Evolutionary conservation across 2,329 filamentous ascomycete genomes (phyloP).

Genomic region (Atkinsonella texensis): DNA sequence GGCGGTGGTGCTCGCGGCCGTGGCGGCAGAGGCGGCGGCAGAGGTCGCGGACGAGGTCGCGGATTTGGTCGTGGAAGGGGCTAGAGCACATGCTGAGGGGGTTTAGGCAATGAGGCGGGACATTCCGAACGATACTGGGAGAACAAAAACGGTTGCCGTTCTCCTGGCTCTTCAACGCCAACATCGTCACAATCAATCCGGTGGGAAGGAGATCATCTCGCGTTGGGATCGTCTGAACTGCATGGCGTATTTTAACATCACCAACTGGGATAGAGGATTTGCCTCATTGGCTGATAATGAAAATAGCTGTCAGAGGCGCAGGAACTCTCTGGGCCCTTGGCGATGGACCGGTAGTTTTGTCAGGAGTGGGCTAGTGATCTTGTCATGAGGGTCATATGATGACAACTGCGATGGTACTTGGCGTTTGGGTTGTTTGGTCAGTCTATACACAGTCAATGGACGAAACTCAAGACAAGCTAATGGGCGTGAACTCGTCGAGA

Average conservation of each 20-base stretch:
- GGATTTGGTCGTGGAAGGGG: constrained; percentile 8
- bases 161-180: background rate
- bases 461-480: background rate
- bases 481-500: background rate
- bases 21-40: constrained; percentile 41
- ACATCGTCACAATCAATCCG: background rate
- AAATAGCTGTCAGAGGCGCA: background rate
- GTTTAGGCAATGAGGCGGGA: background rate
- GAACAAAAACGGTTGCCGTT: background rate
- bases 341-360: constrained; percentile 1
- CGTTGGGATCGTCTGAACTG: too few relatives aligned
- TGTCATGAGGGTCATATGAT: constrained; percentile 1
- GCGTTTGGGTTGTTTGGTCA: constrained; percentile 24
- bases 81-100: background rate
- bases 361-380: constrained; percentile 7
- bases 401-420: constrained; percentile 16
- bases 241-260: background rate
- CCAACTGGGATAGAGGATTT: background rate
- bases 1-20: constrained; percentile 41
- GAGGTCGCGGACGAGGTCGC: constrained; percentile 29
- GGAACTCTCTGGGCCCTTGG: background rate
- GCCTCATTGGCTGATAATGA: background rate
- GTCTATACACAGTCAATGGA: background rate
- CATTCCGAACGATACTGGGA: background rate
- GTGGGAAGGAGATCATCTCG: background rate